Evolutionary conservation across 345 rosid species (phyloP).

Genomic region (Arabidopsis arenosa): DNA sequence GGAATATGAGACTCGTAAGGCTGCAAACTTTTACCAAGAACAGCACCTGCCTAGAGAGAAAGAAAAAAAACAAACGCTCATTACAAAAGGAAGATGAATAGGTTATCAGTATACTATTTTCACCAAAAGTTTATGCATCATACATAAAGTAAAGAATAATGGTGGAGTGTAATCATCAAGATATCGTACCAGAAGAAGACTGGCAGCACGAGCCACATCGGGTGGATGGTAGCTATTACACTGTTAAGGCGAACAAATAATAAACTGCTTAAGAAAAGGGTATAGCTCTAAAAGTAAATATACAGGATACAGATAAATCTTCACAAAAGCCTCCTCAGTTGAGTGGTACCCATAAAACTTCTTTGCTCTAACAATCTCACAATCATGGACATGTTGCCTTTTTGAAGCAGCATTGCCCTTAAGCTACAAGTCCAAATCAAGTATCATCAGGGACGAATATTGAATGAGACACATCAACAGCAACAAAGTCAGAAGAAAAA

Average conservation of each 20-base stretch:
- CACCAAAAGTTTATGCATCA: neutral
- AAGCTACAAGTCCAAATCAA: conserved; percentile 53
- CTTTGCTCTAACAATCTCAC: conserved; percentile 81
- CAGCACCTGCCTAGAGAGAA: conserved; percentile 69
- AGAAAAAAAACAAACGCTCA: conserved; percentile 2
- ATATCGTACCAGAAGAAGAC: conserved; percentile 64
- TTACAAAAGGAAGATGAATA: conserved; percentile 29
- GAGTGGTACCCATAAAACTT: conserved; percentile 88
- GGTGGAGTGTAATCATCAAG: conserved; percentile 3
- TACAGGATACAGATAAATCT: conserved; percentile 88
- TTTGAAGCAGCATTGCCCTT: conserved; percentile 69
- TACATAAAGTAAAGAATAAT: conserved; percentile 13
- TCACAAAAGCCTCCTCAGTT: conserved; percentile 84
- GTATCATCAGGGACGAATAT: conserved; percentile 8
- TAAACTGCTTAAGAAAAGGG: conserved; percentile 23
- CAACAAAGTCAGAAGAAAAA: neutral
- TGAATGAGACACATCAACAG: conserved; percentile 13
- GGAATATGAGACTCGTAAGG: conserved; percentile 97
- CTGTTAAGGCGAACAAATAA: conserved; percentile 54
- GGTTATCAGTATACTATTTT: conserved; percentile 7
- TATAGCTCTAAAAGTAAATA: conserved; percentile 13
- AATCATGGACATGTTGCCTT: conserved; percentile 86
- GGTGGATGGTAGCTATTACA: conserved; percentile 70
- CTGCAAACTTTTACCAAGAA: conserved; percentile 76
- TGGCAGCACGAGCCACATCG: conserved; percentile 77